phyloP scores from a whole-genome alignment of 78 protist species.

The Pigoraptor vietnamica region DNA sequence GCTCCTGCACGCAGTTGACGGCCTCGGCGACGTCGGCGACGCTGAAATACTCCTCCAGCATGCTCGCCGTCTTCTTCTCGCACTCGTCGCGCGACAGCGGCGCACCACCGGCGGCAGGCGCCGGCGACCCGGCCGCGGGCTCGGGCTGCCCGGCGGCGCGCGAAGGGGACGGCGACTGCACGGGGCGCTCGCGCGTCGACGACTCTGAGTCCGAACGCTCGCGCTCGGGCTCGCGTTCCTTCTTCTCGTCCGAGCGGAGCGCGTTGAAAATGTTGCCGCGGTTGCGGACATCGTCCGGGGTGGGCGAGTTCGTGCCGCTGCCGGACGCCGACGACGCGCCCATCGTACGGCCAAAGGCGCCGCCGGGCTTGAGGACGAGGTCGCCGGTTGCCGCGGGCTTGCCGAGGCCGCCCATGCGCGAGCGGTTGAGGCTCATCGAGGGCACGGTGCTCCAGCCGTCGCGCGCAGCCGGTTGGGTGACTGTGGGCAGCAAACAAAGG shows the following conservation, averaged over 20 bases:
- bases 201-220: not conserved
- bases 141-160: not conserved
- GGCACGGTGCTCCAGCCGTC: not conserved
- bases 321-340: not conserved
- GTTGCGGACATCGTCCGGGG: not conserved
- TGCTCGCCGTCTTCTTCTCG: not conserved
- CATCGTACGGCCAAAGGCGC: not conserved
- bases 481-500: too few relatives aligned
- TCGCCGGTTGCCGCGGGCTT: not conserved
- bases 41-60: not conserved
- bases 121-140: not conserved
- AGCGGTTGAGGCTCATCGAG: not conserved
- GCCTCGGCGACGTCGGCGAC: not conserved
- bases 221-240: not conserved
- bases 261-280: not conserved
- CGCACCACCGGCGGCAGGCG: not conserved
- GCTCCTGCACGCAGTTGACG: not conserved
- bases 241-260: not conserved
- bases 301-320: not conserved
- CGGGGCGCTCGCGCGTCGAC: not conserved
- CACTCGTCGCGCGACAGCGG: not conserved
- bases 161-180: not conserved
- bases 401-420: not conserved
- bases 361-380: not conserved
- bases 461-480: too few relatives aligned